A percentile compares a stretch with the other conserved stretches of the same genome.
Evolutionary conservation across 306 rosid species (phyloP).

Genomic region (Senna siamea): DNA sequence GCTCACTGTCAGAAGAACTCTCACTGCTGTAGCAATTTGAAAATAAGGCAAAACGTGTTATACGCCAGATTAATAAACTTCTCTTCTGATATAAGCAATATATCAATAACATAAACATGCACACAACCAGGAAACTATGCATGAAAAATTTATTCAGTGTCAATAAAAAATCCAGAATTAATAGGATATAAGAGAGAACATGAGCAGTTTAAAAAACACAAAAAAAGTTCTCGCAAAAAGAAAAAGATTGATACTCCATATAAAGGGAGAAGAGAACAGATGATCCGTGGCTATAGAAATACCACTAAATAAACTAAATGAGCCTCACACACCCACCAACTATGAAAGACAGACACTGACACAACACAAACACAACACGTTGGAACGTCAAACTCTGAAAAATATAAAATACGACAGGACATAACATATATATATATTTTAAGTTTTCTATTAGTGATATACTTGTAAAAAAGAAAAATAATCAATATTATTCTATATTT

Average conservation of each 20-base stretch:
- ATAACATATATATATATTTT: too few relatives aligned
- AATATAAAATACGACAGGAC: too few relatives aligned
- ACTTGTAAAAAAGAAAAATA: too few relatives aligned
- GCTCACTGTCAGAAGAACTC: conserved; percentile 76
- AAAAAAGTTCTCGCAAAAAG: not conserved
- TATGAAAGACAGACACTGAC: too few relatives aligned
- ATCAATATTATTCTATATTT: too few relatives aligned
- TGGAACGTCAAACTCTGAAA: too few relatives aligned
- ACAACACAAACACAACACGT: too few relatives aligned
- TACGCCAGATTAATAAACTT: conserved; percentile 23
- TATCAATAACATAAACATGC: conserved; percentile 12
- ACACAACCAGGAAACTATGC: not conserved
- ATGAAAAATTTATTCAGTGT: too few relatives aligned
- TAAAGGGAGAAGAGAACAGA: not conserved
- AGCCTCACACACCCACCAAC: not conserved
- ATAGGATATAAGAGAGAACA: not conserved
- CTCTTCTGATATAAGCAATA: not conserved
- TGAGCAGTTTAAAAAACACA: not conserved
- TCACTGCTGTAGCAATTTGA: conserved; percentile 51
- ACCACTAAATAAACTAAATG: not conserved
- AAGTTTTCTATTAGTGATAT: too few relatives aligned
- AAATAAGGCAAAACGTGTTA: conserved; percentile 22
- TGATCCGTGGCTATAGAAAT: not conserved
- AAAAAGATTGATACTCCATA: not conserved
- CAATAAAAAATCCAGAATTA: not conserved